Base-by-base conservation (phyloP, 176 grass and related monocot species). In the Phoenix dactylifera region DNA sequence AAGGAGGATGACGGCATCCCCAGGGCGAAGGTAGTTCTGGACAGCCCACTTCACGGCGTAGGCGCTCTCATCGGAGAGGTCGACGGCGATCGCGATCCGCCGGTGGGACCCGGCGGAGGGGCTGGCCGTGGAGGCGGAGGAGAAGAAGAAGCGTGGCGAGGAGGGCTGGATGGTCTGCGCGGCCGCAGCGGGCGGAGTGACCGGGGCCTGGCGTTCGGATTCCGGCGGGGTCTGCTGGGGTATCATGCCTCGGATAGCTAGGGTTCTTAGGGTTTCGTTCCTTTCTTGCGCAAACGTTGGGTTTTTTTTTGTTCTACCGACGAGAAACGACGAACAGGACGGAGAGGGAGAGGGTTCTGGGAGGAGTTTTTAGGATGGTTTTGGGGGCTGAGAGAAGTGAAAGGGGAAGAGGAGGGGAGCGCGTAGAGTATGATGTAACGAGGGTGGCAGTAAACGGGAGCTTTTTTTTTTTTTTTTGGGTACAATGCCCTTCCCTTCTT, bases 11-110 rank as follows among this genome's bases (percentile, higher is more conserved):
- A 95, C 91, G 25, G 86, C 91, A 63, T 95, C 91, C 9, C 91
- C 83, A 9, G 86, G 86, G 67, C 91, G 91, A 68, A 95, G 86
- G 83, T 95, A 95, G 83, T 95, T 95, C 60, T 77, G 77, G 52
- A 95, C 86, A 23, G 91, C 82, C 91, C 91, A 95, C 60, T 63
- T 56, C 4, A 95, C 86, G 56, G 91, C 58, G 77, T 84, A 74
- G 49, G 90, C 86, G 61, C 86, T 89, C 64, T 90, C 83, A 67
- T 95, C 86, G 54, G 79, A 83, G 54, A 95, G 86, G 70, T 95
- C 90, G 60, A 95, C 90, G 16, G 90, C 90, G 51, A 95, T 95
- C 59, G 90, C 86, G 74, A 95, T 83, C 26, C 90, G 86, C 74
- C 90, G 90, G 60, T 85, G 83, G 20, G 74, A 60, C 59, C 77